Evolutionary conservation across 495 filamentous ascomycete genomes (phyloP).

Genomic region (Annulohypoxylon moriforme): DNA sequence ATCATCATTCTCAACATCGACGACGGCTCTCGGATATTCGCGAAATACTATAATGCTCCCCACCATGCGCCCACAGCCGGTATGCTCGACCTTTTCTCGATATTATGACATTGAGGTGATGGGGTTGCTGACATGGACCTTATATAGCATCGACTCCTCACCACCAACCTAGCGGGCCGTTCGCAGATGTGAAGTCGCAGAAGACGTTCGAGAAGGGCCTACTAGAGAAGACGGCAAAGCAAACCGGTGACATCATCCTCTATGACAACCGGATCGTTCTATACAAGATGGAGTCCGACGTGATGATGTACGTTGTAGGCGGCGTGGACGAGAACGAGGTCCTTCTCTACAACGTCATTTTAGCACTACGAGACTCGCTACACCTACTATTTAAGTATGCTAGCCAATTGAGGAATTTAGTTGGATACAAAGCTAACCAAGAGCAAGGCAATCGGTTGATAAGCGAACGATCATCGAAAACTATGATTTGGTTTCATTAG

Average conservation of each 20-base stretch:
- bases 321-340: constrained; percentile 96
- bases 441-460: constrained; percentile 84
- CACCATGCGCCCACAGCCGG: constrained; percentile 72
- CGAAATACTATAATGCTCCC: constrained; percentile 94
- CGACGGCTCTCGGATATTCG: constrained; percentile 89
- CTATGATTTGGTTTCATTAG: constrained; percentile 90
- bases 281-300: constrained; percentile 97
- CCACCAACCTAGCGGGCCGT: constrained; percentile 69
- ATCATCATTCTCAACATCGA: constrained; percentile 90
- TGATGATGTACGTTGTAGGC: constrained; percentile 96
- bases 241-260: constrained; percentile 92
- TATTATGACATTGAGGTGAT: background rate
- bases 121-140: constrained; percentile 6
- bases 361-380: constrained; percentile 88
- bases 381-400: constrained; percentile 92
- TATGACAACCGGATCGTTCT: constrained; percentile 96
- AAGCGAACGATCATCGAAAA: constrained; percentile 98
- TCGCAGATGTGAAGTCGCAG: constrained; percentile 90
- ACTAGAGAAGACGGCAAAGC: constrained; percentile 95
- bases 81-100: constrained; percentile 33
- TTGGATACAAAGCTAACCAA: constrained; percentile 6
- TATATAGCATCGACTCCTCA: constrained; percentile 40
- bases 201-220: constrained; percentile 96
- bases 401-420: background rate
- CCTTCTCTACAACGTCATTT: constrained; percentile 89